Evolutionary conservation across 371 early-diverging fungal species (phyloP).

Genomic region (Batrachochytrium dendrobatidis): DNA sequence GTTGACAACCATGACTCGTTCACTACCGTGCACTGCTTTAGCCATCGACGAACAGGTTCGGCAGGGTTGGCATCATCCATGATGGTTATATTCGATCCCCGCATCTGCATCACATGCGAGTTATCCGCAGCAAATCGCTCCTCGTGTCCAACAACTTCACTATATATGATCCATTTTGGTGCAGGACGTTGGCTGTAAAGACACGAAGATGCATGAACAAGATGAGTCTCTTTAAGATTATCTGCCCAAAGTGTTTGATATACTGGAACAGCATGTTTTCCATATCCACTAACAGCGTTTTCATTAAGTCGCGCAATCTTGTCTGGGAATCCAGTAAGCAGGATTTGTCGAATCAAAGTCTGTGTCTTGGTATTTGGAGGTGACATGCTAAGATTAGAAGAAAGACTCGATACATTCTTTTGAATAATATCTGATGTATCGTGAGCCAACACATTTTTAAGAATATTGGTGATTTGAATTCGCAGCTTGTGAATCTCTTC

Average conservation of each 20-base stretch:
- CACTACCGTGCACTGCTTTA: conserved; percentile 75
- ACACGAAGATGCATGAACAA: conserved; percentile 65
- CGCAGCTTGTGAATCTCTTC: conserved; percentile 84
- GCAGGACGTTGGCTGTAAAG: conserved; percentile 59
- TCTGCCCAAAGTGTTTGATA: conserved; percentile 79
- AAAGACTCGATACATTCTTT: conserved; percentile 5
- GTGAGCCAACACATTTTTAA: conserved; percentile 53
- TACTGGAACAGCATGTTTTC: conserved; percentile 26
- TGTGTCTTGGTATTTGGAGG: conserved; percentile 65
- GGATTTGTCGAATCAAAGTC: conserved; percentile 71
- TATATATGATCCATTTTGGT: conserved; percentile 50
- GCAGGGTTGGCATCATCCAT: conserved; percentile 16
- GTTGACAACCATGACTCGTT: conserved; percentile 72
- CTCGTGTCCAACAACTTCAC: conserved; percentile 68
- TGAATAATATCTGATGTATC: conserved; percentile 37
- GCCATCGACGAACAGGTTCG: conserved; percentile 39
- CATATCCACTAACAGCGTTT: conserved; percentile 30
- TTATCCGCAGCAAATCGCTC: conserved; percentile 45
- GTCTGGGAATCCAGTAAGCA: conserved; percentile 85
- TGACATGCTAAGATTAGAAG: conserved; percentile 38
- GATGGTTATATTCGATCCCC: conserved; percentile 10
- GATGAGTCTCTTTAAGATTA: conserved; percentile 47
- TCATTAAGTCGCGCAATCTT: conserved; percentile 66
- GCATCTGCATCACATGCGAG: conserved; percentile 28
- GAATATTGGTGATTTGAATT: conserved; percentile 72